Conservation (phyloP, 345 rosid genomes). For the Leavenworthia alabamica region DNA sequence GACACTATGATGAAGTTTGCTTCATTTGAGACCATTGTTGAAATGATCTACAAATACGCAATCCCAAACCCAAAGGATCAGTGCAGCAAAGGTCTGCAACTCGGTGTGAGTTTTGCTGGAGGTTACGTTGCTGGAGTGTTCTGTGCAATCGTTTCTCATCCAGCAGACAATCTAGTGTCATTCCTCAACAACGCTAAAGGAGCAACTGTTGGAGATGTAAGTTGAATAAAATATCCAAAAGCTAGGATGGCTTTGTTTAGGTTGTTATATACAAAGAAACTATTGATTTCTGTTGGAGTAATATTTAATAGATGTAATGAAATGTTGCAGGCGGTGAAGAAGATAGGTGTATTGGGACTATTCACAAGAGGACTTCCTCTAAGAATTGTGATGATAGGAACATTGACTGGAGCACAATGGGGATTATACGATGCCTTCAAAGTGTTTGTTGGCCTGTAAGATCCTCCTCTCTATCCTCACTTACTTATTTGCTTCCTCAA, state of each 20-base stretch:
- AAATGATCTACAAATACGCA: slow-evolving; percentile 74
- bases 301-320: no score
- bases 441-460: slow-evolving; percentile 92
- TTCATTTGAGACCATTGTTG: slow-evolving; percentile 86
- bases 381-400: slow-evolving; percentile 91
- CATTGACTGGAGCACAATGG: slow-evolving; percentile 93
- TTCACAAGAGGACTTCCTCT: slow-evolving; percentile 93
- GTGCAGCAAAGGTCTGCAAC: slow-evolving; percentile 79
- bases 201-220: slow-evolving; percentile 90
- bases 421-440: slow-evolving; percentile 89
- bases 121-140: slow-evolving; percentile 85
- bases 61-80: slow-evolving; percentile 80
- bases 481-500: no score
- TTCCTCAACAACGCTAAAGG: slow-evolving; percentile 95
- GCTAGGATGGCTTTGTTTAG: no score
- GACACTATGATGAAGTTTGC: slow-evolving; percentile 99
- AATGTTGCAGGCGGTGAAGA: slow-evolving; percentile 96
- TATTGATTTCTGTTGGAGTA: no score
- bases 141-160: slow-evolving; percentile 86
- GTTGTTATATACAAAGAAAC: no score
- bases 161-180: slow-evolving; percentile 90
- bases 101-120: slow-evolving; percentile 86
- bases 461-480: no score
- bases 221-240: no score
- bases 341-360: slow-evolving; percentile 77